Percentiles rank a stretch among this genome's conserved stretches.
phyloP scores from a whole-genome alignment of 495 filamentous ascomycete species.

The Parmelia sp. region DNA sequence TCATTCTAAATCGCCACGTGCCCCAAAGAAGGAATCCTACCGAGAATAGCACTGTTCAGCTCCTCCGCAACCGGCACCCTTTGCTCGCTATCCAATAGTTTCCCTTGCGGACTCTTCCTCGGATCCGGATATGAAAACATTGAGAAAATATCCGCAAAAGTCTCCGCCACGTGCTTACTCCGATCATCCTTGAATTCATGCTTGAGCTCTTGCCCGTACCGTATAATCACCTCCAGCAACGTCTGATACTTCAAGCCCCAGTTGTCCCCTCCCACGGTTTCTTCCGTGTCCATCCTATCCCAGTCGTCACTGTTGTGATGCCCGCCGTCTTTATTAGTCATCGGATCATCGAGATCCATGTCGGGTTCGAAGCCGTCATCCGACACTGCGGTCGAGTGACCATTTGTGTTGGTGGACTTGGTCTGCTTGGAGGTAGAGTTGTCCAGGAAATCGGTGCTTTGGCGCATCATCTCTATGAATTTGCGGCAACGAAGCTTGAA shows the following conservation, averaged over 20 bases:
- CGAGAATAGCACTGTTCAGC: constrained; percentile 86
- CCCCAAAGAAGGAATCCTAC: constrained; percentile 44
- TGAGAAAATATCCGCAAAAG: constrained; percentile 79
- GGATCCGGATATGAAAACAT: constrained; percentile 84
- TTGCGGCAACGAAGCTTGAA: constrained; percentile 87
- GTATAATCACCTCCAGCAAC: constrained; percentile 61
- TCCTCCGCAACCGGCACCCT: constrained; percentile 83
- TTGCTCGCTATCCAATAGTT: constrained; percentile 68
- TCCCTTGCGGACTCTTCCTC: constrained; percentile 63
- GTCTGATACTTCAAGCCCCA: constrained; percentile 42
- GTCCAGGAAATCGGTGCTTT: constrained; percentile 59
- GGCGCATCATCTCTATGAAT: constrained; percentile 93
- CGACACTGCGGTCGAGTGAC: constrained; percentile 28
- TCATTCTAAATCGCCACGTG: background rate
- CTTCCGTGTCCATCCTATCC: constrained; percentile 51
- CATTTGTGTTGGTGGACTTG: constrained; percentile 34
- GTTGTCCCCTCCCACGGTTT: constrained; percentile 27
- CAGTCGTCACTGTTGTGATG: constrained; percentile 32
- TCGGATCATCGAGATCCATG: constrained; percentile 75
- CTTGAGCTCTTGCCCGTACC: constrained; percentile 74
- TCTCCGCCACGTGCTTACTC: constrained; percentile 59
- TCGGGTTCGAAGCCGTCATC: constrained; percentile 59
- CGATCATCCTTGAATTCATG: constrained; percentile 68
- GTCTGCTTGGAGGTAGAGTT: constrained; percentile 34
- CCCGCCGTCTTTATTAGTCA: constrained; percentile 32